These are phyloP conservation scores for Exophiala dermatitidis DNA, from an alignment of 2,329 filamentous ascomycete species.

Conservation along the genomic window DNA sequence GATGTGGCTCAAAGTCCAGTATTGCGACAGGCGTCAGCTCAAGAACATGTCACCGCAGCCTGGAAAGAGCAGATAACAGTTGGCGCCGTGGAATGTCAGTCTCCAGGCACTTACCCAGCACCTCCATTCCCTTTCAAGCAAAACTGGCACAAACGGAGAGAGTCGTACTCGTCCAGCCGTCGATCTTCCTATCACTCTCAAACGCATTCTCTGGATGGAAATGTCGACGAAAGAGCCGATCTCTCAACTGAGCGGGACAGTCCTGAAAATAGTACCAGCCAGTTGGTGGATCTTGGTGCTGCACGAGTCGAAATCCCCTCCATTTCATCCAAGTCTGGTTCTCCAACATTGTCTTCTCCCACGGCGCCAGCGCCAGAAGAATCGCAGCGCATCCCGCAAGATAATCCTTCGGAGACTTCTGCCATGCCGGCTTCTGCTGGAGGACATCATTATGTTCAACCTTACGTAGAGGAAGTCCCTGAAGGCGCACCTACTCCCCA, in stretches of 20 bases:
- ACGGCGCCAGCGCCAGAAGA: not conserved
- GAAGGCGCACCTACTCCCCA: not conserved
- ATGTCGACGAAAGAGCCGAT: conserved; percentile 1
- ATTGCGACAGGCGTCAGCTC: not conserved
- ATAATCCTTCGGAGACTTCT: not conserved
- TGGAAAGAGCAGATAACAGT: conserved; percentile 5
- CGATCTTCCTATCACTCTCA: conserved; percentile 1
- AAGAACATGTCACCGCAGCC: not conserved
- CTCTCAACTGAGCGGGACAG: too few relatives aligned
- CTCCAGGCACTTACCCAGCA: conserved; percentile 3
- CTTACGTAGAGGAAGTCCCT: not conserved
- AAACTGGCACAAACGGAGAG: conserved; percentile 1
- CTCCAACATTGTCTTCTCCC: too few relatives aligned
- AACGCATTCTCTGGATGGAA: conserved; percentile 9
- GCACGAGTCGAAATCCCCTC: not conserved
- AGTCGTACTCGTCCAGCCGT: conserved; percentile 2
- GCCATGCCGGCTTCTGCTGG: not conserved
- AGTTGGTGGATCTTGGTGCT: not conserved
- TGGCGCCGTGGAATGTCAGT: not conserved
- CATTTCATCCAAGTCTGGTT: not conserved
- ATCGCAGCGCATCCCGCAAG: not conserved
- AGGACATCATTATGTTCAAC: not conserved
- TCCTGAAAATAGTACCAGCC: not conserved
- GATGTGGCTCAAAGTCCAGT: not conserved
- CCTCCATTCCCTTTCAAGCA: conserved; percentile 17